phyloP scores from a whole-genome alignment of 805 yeast genomes.

The Wickerhamiella alocasiicola region DNA sequence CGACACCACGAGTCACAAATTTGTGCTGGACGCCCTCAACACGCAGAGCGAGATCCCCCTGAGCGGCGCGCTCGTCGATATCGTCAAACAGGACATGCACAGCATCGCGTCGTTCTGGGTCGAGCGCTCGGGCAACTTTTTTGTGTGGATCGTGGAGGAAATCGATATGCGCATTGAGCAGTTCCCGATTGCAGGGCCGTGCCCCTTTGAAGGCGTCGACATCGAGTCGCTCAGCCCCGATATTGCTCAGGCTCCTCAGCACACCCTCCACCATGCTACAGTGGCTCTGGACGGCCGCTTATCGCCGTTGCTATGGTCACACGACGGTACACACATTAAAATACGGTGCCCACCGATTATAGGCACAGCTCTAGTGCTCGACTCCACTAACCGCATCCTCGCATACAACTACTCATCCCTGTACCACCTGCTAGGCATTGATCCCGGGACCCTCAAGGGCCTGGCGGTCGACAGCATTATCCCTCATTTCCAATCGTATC shows the following conservation, averaged over 20 bases:
- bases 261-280: constrained; percentile 2
- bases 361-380: constrained; percentile 14
- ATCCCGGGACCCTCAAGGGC: constrained; percentile 11
- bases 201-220: not conserved
- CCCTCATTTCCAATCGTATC: constrained; percentile 27
- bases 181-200: not conserved
- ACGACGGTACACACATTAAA: constrained; percentile 4
- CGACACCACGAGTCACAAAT: not conserved
- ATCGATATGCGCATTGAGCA: constrained; percentile 28
- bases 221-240: not conserved
- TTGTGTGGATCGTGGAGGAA: constrained; percentile 79
- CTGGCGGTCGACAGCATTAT: constrained; percentile 15
- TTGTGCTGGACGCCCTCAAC: not conserved
- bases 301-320: constrained; percentile 10
- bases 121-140: constrained; percentile 48
- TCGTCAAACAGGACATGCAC: constrained; percentile 48
- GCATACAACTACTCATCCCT: constrained; percentile 19
- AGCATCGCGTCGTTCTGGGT: constrained; percentile 93
- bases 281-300: constrained; percentile 9
- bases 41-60: constrained; percentile 14
- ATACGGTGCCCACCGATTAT: constrained; percentile 11
- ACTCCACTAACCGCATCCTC: constrained; percentile 44
- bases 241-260: not conserved
- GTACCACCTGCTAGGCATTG: constrained; percentile 16
- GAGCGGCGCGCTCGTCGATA: constrained; percentile 71